A percentile compares a stretch with the other conserved stretches of the same genome.
Evolutionary conservation across 441 rosid species (phyloP).

Genomic region (Theobroma grandiflorum): DNA sequence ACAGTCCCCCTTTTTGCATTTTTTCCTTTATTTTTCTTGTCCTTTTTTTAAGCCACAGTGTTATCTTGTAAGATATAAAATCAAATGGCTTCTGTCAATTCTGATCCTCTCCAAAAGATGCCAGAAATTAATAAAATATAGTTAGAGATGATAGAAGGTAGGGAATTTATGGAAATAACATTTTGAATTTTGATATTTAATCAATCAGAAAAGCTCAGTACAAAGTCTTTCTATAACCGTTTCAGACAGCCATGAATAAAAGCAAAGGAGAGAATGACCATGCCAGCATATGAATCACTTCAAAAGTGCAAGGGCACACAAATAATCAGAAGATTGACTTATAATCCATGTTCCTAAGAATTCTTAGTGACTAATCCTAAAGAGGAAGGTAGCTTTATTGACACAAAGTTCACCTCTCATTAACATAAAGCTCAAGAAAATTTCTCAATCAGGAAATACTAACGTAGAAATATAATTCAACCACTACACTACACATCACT

Average conservation of each 20-base stretch:
- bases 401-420: neutral
- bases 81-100: neutral
- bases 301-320: neutral
- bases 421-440: neutral
- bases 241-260: neutral
- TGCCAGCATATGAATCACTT: neutral
- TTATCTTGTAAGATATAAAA: neutral
- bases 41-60: neutral
- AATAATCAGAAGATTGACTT: neutral
- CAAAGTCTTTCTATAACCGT: neutral
- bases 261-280: neutral
- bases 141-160: neutral
- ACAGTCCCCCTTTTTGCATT: neutral
- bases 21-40: neutral
- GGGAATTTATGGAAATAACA: neutral
- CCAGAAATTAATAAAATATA: neutral
- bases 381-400: neutral
- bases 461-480: neutral
- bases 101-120: neutral
- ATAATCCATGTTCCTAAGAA: neutral
- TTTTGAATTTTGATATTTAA: neutral
- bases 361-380: neutral
- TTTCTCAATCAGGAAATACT: neutral
- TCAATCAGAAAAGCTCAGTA: neutral
- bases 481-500: neutral